Conservation (phyloP, 1,139 yeast species). For the Candida sojae region DNA sequence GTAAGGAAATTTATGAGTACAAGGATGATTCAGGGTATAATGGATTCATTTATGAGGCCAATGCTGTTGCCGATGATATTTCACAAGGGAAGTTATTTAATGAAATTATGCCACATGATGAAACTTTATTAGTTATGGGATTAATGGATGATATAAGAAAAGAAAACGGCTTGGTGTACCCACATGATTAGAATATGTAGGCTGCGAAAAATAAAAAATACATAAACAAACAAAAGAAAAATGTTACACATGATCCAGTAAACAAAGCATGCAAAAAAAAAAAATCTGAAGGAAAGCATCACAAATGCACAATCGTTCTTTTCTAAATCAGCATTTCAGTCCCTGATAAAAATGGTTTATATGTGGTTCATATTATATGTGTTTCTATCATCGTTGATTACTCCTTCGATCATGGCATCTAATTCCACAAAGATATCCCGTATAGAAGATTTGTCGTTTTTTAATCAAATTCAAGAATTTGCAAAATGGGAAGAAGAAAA, state of each 20-base stretch:
- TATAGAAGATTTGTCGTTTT: slow-evolving; percentile 5
- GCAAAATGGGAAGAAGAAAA: slow-evolving; percentile 10
- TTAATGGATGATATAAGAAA: slow-evolving; percentile 46
- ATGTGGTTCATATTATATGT: background rate
- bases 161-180: slow-evolving; percentile 43
- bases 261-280: background rate
- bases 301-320: background rate
- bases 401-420: background rate
- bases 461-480: slow-evolving; percentile 8
- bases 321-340: background rate
- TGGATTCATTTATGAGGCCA: slow-evolving; percentile 56
- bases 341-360: background rate
- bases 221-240: background rate
- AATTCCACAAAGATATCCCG: background rate
- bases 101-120: slow-evolving; percentile 41
- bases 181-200: slow-evolving; percentile 26
- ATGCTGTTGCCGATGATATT: slow-evolving; percentile 48
- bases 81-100: slow-evolving; percentile 34
- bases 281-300: background rate
- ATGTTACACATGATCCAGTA: background rate
- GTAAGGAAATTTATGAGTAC: slow-evolving; percentile 21
- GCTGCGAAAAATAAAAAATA: slow-evolving; percentile 4
- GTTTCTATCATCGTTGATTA: background rate
- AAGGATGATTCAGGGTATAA: slow-evolving; percentile 32
- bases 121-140: slow-evolving; percentile 44